phyloP scores from a whole-genome alignment of 1,284 basidiomycete genomes.

The Cutaneotrichosporon arboriforme region DNA sequence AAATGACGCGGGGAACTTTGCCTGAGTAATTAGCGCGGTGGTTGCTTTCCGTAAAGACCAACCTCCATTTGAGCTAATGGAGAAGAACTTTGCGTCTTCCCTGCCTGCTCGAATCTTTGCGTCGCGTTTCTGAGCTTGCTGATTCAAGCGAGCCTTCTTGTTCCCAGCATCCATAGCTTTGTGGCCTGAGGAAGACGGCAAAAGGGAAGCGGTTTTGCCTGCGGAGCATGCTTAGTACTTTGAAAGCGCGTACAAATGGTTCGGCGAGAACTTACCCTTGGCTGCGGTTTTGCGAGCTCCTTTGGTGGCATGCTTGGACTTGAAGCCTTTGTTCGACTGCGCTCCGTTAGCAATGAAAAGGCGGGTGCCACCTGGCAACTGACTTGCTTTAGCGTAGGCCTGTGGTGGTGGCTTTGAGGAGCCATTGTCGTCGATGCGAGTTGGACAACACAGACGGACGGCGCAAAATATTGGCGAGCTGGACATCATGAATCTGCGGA shows the following conservation, averaged over 20 bases:
- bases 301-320: slow-evolving; percentile 82
- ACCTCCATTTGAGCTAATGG: slow-evolving; percentile 46
- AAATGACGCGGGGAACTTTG: slow-evolving; percentile 49
- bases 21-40: slow-evolving; percentile 19
- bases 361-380: neutral
- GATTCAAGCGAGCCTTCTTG: slow-evolving; percentile 42
- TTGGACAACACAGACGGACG: no score
- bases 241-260: neutral
- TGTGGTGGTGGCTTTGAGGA: slow-evolving; percentile 56
- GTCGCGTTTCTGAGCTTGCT: slow-evolving; percentile 45
- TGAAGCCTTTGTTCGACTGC: slow-evolving; percentile 84
- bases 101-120: slow-evolving; percentile 66
- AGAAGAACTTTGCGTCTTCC: slow-evolving; percentile 46
- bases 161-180: slow-evolving; percentile 28
- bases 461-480: no score
- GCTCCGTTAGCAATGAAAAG: neutral
- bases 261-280: slow-evolving; percentile 58
- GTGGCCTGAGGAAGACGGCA: slow-evolving; percentile 9
- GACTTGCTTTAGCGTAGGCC: slow-evolving; percentile 80
- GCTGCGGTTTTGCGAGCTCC: slow-evolving; percentile 68
- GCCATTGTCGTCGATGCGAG: slow-evolving; percentile 18
- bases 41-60: slow-evolving; percentile 1
- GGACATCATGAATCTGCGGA: no score
- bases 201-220: slow-evolving; percentile 60
- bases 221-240: neutral